Evolutionary conservation across 176 grass and related monocot genomes (phyloP).

Genomic region (Musa troglodytarum): DNA sequence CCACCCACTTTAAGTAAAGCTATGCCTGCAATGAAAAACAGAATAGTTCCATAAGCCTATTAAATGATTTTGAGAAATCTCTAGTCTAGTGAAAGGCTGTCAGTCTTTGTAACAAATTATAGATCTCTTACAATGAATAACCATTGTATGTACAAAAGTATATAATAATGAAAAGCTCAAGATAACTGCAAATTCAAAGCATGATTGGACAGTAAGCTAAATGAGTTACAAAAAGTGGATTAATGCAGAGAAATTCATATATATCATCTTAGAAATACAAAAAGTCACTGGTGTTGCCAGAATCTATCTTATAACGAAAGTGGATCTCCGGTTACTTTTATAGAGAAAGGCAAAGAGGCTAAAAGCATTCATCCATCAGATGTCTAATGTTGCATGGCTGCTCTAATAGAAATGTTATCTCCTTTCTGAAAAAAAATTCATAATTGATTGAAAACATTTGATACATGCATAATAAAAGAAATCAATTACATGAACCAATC

Average conservation of each 20-base stretch:
- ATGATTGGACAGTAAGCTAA: neutral
- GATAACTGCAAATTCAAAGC: neutral
- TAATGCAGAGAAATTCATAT: neutral
- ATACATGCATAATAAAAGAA: neutral
- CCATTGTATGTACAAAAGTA: neutral
- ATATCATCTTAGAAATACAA: neutral
- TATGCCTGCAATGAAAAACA: constrained; percentile 49
- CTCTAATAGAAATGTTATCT: neutral
- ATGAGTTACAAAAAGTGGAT: neutral
- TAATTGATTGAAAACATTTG: neutral
- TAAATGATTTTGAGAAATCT: too few relatives aligned
- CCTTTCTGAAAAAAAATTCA: neutral
- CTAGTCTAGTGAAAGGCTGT: neutral
- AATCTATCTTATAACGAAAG: too few relatives aligned
- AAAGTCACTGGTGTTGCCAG: too few relatives aligned
- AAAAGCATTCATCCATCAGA: neutral
- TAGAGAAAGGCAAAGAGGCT: too few relatives aligned
- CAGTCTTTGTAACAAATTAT: neutral
- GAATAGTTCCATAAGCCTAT: neutral
- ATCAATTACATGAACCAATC: neutral
- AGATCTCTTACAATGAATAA: too few relatives aligned
- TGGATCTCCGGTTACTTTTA: too few relatives aligned
- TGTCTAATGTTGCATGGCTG: neutral
- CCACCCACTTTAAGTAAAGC: constrained; percentile 75
- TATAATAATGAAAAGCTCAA: neutral